Evolutionary conservation across 1,284 basidiomycete species (phyloP).

Genomic region (Rhizoctonia solani): DNA sequence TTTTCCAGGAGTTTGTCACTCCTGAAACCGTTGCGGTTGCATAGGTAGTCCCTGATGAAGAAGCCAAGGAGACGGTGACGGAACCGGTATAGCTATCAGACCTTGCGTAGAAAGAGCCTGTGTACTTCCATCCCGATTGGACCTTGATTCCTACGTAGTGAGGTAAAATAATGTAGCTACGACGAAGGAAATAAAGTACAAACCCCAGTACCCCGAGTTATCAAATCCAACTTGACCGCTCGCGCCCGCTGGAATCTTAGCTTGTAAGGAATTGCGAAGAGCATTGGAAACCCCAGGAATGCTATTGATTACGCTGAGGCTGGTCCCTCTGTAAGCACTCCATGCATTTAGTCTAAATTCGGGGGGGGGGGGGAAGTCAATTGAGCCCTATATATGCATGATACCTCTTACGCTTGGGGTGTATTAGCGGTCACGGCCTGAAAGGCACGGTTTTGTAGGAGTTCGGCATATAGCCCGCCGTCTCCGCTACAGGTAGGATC

Average conservation of each 20-base stretch:
- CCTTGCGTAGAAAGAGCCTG: constrained; percentile 66
- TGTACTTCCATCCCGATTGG: constrained; percentile 59
- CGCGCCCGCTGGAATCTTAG: constrained; percentile 14
- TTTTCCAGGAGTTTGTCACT: constrained; percentile 51
- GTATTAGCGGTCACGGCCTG: constrained; percentile 28
- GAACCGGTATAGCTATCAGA: constrained; percentile 52
- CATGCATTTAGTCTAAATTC: constrained; percentile 22
- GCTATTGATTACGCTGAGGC: constrained; percentile 20
- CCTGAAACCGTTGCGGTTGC: constrained; percentile 18
- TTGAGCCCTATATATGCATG: background rate
- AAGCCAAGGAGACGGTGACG: constrained; percentile 44
- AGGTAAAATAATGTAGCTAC: background rate
- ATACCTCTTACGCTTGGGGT: constrained; percentile 19
- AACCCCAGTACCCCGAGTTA: constrained; percentile 39
- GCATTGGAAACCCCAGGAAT: constrained; percentile 18
- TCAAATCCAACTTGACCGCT: constrained; percentile 22
- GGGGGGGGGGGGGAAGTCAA: background rate
- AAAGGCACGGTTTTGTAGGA: constrained; percentile 35
- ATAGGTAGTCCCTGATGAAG: constrained; percentile 33
- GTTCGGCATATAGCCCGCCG: constrained; percentile 39
- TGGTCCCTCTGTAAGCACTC: background rate
- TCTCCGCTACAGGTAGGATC: constrained; percentile 26
- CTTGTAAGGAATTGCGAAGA: constrained; percentile 29
- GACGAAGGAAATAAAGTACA: no score
- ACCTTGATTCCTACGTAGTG: constrained; percentile 60